These are phyloP conservation scores for Crithidia acanthocephali DNA, from an alignment of 208 protist genomes.

Conservation along the genomic window DNA sequence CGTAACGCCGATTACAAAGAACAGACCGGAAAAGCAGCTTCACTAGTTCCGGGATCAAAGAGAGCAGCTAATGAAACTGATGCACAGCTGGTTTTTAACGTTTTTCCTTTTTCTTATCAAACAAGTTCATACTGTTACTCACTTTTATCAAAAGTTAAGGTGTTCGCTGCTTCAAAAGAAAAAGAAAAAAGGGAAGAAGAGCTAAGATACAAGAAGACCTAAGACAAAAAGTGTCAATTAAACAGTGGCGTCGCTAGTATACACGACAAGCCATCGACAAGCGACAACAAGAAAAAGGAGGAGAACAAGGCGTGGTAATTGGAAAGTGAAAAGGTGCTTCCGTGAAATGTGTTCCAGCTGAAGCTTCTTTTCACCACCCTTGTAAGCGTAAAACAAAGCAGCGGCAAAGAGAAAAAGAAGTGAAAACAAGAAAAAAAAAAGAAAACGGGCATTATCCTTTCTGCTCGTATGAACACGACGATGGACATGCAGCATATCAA, in stretches of 20 bases:
- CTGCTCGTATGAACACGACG: no score
- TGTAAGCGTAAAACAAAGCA: not conserved
- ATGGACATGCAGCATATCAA: no score
- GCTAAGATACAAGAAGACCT: not conserved
- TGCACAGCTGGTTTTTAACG: no score
- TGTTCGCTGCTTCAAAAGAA: not conserved
- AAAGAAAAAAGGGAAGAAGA: slow-evolving; percentile 3
- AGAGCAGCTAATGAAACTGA: no score
- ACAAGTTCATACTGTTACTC: no score
- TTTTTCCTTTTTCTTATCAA: no score
- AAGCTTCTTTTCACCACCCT: not conserved
- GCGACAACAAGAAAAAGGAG: not conserved
- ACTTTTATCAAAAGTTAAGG: not conserved
- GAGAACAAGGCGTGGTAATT: not conserved
- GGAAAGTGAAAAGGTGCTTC: slow-evolving; percentile 6
- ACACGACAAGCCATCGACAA: not conserved
- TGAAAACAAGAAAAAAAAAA: slow-evolving; percentile 8
- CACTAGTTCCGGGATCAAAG: no score
- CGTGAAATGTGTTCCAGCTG: not conserved
- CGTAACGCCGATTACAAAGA: no score
- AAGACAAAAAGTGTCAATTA: not conserved
- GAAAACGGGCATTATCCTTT: no score
- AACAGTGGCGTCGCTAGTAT: slow-evolving; percentile 1
- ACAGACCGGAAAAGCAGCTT: no score
- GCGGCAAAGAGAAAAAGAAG: not conserved